These are phyloP conservation scores for Neobulgaria alba DNA, from an alignment of 2,329 filamentous ascomycete genomes.

Conservation along the genomic window DNA sequence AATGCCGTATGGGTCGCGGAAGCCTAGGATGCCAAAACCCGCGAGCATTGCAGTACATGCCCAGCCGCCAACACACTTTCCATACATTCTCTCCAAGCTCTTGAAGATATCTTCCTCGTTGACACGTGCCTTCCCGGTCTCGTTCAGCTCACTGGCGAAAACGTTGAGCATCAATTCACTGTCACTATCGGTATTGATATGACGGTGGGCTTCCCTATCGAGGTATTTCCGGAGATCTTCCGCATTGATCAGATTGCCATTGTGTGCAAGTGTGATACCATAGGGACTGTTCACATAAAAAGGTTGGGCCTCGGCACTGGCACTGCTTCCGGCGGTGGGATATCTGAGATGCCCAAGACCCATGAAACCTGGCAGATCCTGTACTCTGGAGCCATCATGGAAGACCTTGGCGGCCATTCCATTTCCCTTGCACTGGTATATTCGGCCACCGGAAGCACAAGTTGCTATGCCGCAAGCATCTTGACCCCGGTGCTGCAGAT, in stretches of 20 bases:
- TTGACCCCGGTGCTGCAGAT: conserved; percentile 66
- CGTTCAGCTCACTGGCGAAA: conserved; percentile 73
- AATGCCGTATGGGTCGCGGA: conserved; percentile 73
- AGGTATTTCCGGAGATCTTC: conserved; percentile 52
- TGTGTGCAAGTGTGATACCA: conserved; percentile 73
- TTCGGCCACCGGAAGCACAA: conserved; percentile 65
- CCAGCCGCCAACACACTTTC: conserved; percentile 64
- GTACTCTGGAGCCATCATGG: conserved; percentile 64
- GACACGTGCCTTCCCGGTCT: conserved; percentile 72
- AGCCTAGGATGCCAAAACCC: conserved; percentile 71
- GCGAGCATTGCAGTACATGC: conserved; percentile 77
- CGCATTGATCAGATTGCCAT: conserved; percentile 82
- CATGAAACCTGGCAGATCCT: conserved; percentile 76
- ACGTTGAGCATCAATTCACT: conserved; percentile 83
- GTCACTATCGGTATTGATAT: conserved; percentile 74
- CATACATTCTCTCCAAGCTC: conserved; percentile 63
- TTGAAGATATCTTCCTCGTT: conserved; percentile 72
- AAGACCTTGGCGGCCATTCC: conserved; percentile 84
- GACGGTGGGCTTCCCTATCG: conserved; percentile 30
- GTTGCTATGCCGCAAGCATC: conserved; percentile 82
- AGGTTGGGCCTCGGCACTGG: conserved; percentile 80
- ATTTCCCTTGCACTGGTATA: conserved; percentile 86
- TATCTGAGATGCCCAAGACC: conserved; percentile 81
- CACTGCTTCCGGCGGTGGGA: conserved; percentile 77
- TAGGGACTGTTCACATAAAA: conserved; percentile 88